Base-by-base conservation (phyloP, 148 eudicot species). In the Diospyros kaki region DNA sequence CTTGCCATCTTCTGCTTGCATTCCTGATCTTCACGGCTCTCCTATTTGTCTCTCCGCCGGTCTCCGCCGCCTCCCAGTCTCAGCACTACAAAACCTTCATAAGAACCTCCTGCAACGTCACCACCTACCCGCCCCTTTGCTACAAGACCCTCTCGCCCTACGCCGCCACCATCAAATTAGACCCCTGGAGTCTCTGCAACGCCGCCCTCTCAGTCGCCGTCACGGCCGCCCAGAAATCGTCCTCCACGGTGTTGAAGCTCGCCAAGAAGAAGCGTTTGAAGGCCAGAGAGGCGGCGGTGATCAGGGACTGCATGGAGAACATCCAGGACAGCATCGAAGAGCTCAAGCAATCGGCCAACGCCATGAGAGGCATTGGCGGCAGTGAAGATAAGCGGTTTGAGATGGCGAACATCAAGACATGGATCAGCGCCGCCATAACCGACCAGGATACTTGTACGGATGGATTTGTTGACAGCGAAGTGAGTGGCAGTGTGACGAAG, bases 381-480 rank as follows among this genome's bases (percentile, higher is more conserved):
- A 18, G 73, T 5, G 17, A 51, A n/a, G 53, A 76, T 9, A 45
- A 69, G 62, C 73, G 43, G 77, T 85, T 81, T 67, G 80, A 76
- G 80, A 55, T 89, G 60, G 70, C 78, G 1, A 85, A 77, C n/a
- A 80, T 87, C 0, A 80, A 82, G 85, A 86, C 89, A 6, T 88
- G 86, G 81, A 70, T 75, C 46, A 90, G 95, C 43, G 90, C 92
- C 0, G 90, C 92, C n/a, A 78, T 88, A 1, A 86, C 92, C 1
- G 82, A 88, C 54, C 85, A 85, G 72, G 69, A 84, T 42, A 85
- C 89, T 17, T 89, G 97, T 63, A 77, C 80, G 72, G 97, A 91
- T 52, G 93, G 80, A 72, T 63, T 90, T 68, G 58, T 55, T 2
- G 90, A 74, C 9, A 18, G 79, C 40, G 65, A 76, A 48, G 81